These are phyloP conservation scores for Boletus rubroflammeus DNA, from an alignment of 768 basidiomycete species.

Conservation along the genomic window DNA sequence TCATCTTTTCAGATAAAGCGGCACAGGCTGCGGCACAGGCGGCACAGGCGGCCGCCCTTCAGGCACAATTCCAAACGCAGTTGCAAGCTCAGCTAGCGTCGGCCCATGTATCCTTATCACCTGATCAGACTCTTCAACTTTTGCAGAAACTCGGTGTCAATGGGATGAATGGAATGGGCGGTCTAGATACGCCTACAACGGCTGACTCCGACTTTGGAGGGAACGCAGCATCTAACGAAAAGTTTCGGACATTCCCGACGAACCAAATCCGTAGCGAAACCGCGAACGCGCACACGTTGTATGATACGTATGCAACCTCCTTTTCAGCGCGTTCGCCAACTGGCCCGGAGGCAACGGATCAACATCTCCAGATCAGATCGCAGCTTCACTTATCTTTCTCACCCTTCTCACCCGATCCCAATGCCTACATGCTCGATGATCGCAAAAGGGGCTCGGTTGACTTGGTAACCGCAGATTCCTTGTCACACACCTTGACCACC, in stretches of 20 bases:
- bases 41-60: conserved; percentile 70
- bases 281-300: conserved; percentile 10
- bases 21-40: conserved; percentile 87
- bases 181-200: conserved; percentile 8
- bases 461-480: conserved; percentile 36
- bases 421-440: conserved; percentile 37
- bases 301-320: conserved; percentile 22
- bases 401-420: conserved; percentile 79
- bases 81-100: conserved; percentile 32
- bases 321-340: conserved; percentile 12
- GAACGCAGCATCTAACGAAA: conserved; percentile 23
- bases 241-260: conserved; percentile 16
- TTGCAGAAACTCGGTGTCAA: conserved; percentile 52
- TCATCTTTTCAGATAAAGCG: conserved; percentile 63
- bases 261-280: conserved; percentile 21
- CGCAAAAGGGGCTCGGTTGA: conserved; percentile 36
- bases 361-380: conserved; percentile 18
- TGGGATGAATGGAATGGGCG: conserved; percentile 32
- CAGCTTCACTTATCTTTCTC: conserved; percentile 45
- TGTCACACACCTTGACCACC: conserved; percentile 48
- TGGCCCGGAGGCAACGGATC: conserved; percentile 14
- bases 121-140: conserved; percentile 61
- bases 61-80: conserved; percentile 41
- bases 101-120: conserved; percentile 37
- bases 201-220: conserved; percentile 14